Evolutionary conservation across 73 alveolate species (phyloP).

Genomic region (Tetrahymena borealis): DNA sequence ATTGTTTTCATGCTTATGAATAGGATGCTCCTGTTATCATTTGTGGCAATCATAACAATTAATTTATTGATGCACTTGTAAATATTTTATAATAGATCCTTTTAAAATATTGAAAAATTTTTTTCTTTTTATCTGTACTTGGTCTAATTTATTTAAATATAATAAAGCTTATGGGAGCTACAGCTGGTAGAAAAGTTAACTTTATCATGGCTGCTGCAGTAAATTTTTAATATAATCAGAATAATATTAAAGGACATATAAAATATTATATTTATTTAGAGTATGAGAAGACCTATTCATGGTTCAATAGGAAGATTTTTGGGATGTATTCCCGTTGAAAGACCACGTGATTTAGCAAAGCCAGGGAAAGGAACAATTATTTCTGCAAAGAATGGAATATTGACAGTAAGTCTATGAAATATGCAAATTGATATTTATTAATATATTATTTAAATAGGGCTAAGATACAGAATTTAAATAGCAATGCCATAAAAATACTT

Average conservation of each 20-base stretch:
- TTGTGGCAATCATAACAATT: constrained; percentile 94
- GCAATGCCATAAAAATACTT: constrained; percentile 46
- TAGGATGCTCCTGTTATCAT: constrained; percentile 87
- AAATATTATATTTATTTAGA: constrained; percentile 11
- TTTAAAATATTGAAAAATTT: neutral
- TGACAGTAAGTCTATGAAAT: neutral
- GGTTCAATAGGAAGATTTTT: constrained; percentile 67
- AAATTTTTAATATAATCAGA: constrained; percentile 34
- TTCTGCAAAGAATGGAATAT: constrained; percentile 39
- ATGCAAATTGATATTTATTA: neutral
- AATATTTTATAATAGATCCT: constrained; percentile 13
- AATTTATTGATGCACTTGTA: constrained; percentile 90
- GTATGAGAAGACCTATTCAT: constrained; percentile 52
- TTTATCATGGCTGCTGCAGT: constrained; percentile 67
- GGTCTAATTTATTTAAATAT: neutral
- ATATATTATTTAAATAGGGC: constrained; percentile 28
- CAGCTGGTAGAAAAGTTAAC: constrained; percentile 43
- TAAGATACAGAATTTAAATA: constrained; percentile 53
- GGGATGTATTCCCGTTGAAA: constrained; percentile 76
- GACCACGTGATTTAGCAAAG: constrained; percentile 73
- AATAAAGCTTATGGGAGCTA: constrained; percentile 51
- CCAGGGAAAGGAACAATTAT: constrained; percentile 57
- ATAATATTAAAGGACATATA: constrained; percentile 1
- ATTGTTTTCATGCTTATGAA: neutral
- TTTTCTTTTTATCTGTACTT: neutral